Base-by-base conservation (phyloP, 768 basidiomycete species). In the Trametes meyenii region DNA sequence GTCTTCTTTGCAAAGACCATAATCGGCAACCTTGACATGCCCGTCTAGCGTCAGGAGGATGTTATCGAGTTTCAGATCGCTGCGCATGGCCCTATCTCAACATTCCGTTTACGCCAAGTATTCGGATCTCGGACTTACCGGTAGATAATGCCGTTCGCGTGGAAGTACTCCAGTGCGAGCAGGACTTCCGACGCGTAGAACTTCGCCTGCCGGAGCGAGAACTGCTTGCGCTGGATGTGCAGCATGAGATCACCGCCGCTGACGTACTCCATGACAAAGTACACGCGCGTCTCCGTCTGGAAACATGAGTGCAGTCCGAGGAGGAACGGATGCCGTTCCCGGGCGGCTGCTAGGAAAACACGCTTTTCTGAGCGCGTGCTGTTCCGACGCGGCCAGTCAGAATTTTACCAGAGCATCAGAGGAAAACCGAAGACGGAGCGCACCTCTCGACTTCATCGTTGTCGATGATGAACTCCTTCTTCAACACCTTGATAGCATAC, bases 221-320 rank as follows among this genome's bases (percentile, higher is more conserved):
- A 99, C 70, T 99, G 97, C 76, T 96, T 96, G 72, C 96, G 88
- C 73, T 99, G 97, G 69, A 99, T 98, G 75, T 99, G 97, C 66
- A 98, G 81, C 97, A 99, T 98, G 61, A 99, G 83, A 79, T 99
- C 97, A 67, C 97, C 97, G 61, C 97, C 97, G 70, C 94, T 95
- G 64, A 99, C 91, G 76, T 98, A 99, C 77, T 98, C 97, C 97
- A 99, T 98, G 68, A 98, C 97, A 72, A 99, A 98, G 80, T 99
- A 99, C 53, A 99, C 90, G 21, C 97, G 90, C 4, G 97, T 98
- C 76, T 98, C 97, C 4, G 97, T 98, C 78, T 99, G 97, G 87
- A 99, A 99, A 80, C 97, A 98, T 16, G 96, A 98, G 72, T 98
- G 97, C 42, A 99, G 81, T 13, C 90, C 93, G 64, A 99, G 88